A percentile compares a stretch with the other conserved stretches of the same genome.
Evolutionary conservation across 2,329 filamentous ascomycete species (phyloP).

Genomic region (Xylaria sp.): DNA sequence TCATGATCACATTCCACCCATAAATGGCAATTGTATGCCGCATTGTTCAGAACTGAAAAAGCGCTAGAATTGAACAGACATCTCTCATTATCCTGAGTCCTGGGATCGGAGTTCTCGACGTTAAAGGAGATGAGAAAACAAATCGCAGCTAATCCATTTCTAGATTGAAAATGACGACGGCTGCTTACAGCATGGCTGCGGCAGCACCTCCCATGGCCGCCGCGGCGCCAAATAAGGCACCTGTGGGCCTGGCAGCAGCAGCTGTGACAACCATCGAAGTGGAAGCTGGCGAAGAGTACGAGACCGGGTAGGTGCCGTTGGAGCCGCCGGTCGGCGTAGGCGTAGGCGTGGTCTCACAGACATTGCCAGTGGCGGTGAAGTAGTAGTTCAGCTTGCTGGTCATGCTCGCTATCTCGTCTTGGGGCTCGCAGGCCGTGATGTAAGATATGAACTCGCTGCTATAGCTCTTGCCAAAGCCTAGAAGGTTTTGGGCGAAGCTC

Average conservation of each 20-base stretch:
- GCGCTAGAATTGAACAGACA: background rate
- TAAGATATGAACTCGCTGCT: background rate
- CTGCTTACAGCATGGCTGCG: background rate
- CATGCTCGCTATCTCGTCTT: background rate
- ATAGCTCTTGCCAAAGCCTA: background rate
- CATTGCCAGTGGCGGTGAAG: conserved; percentile 2
- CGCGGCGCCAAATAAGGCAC: background rate
- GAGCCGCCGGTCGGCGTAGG: background rate
- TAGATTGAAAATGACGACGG: background rate
- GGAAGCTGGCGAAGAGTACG: background rate
- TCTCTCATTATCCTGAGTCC: background rate
- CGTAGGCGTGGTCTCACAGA: background rate
- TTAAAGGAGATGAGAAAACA: background rate
- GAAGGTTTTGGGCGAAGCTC: background rate
- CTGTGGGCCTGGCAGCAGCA: conserved; percentile 5
- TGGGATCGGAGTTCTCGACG: background rate
- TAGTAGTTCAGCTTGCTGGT: background rate
- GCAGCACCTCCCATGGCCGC: background rate
- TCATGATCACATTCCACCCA: too few relatives aligned
- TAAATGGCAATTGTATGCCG: background rate
- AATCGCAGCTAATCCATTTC: background rate
- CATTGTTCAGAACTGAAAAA: background rate
- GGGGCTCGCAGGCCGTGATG: background rate
- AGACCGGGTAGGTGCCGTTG: conserved; percentile 4
- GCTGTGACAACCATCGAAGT: background rate